These are phyloP conservation scores for Coniochaeta sp. DNA, from an alignment of 2,329 filamentous ascomycete genomes.

Conservation along the genomic window DNA sequence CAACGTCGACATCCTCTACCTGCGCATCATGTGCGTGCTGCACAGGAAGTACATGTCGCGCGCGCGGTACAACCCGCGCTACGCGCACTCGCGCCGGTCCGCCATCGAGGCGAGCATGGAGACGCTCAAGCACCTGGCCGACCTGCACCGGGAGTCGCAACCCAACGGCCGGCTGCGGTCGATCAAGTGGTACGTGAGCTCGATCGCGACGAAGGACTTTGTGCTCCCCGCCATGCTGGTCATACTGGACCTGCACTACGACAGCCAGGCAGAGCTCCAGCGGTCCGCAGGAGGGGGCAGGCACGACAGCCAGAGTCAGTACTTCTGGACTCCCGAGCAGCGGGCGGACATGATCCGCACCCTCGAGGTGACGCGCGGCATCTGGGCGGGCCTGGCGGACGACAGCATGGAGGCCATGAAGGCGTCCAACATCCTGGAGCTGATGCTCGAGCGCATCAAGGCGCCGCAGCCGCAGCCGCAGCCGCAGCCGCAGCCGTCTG, in stretches of 20 bases:
- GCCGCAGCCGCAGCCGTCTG: conserved; percentile 26
- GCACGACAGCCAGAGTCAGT: conserved; percentile 34
- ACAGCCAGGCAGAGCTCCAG: conserved; percentile 40
- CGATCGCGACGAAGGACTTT: conserved; percentile 78
- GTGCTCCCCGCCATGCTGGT: conserved; percentile 80
- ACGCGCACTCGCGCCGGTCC: conserved; percentile 73
- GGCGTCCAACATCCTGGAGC: conserved; percentile 68
- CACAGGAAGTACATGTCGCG: conserved; percentile 82
- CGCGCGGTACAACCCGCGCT: conserved; percentile 71
- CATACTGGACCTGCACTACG: conserved; percentile 72
- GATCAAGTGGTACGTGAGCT: conserved; percentile 72
- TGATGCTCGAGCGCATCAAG: conserved; percentile 77
- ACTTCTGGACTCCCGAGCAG: conserved; percentile 51
- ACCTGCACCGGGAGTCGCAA: conserved; percentile 67
- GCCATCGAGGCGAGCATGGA: conserved; percentile 84
- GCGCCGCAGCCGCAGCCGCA: conserved; percentile 25
- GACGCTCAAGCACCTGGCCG: conserved; percentile 69
- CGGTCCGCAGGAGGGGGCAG: too few relatives aligned
- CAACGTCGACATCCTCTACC: conserved; percentile 75
- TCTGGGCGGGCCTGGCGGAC: conserved; percentile 75
- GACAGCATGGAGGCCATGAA: conserved; percentile 87
- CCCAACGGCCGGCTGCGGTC: conserved; percentile 63
- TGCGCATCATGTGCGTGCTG: conserved; percentile 82
- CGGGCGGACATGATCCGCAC: conserved; percentile 69
- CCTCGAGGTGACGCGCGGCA: conserved; percentile 64